phyloP scores from a whole-genome alignment of 176 grass and related monocot species.

The Eragrostis curvula region DNA sequence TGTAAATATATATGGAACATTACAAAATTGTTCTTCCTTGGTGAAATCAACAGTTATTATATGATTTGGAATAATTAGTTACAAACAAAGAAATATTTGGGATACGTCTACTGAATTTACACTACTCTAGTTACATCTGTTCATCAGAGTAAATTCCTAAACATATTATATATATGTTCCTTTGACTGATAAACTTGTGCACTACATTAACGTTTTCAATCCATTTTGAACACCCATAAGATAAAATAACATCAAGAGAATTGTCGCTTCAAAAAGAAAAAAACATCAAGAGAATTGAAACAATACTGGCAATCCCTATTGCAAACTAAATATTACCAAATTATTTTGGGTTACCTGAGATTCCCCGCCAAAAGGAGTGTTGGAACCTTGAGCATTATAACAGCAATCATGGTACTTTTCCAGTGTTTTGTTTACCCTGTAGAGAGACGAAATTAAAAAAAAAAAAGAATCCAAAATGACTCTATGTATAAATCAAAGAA shows the following conservation, averaged over 20 bases:
- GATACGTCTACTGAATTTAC: neutral
- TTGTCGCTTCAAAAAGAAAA: too few relatives aligned
- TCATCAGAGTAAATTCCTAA: neutral
- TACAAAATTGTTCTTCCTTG: neutral
- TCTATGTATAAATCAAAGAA: neutral
- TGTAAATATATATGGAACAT: too few relatives aligned
- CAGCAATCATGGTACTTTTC: constrained; percentile 60
- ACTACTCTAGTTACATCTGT: too few relatives aligned
- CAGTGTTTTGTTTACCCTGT: constrained; percentile 55
- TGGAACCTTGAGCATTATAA: constrained; percentile 55
- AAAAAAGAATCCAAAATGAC: neutral
- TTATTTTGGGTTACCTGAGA: constrained; percentile 49
- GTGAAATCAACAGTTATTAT: neutral
- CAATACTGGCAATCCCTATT: neutral
- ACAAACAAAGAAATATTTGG: neutral
- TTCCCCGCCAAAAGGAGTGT: constrained; percentile 42
- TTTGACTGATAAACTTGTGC: neutral
- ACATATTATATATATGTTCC: neutral
- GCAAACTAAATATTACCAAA: neutral
- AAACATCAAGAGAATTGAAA: too few relatives aligned
- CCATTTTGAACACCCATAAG: too few relatives aligned
- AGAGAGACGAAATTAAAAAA: neutral
- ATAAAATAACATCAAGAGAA: too few relatives aligned
- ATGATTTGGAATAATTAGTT: neutral
- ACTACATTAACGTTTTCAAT: neutral